These are phyloP conservation scores for Mycena belliarum DNA, from an alignment of 768 basidiomycete species.

Conservation along the genomic window DNA sequence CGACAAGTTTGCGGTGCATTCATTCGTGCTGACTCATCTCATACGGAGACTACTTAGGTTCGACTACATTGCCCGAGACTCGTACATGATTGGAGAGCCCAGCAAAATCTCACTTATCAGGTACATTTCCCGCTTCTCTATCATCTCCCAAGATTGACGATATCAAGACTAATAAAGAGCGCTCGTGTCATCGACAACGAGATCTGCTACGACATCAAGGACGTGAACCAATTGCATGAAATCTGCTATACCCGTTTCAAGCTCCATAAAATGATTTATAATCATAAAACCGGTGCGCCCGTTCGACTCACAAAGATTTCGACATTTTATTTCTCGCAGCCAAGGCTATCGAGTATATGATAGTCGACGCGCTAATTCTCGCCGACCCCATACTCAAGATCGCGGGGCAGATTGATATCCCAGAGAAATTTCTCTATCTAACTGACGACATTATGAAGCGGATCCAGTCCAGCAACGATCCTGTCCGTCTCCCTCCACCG, in stretches of 20 bases:
- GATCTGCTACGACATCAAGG: constrained; percentile 84
- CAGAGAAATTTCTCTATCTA: constrained; percentile 60
- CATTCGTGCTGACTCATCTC: background rate
- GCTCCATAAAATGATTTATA: constrained; percentile 82
- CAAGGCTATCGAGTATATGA: constrained; percentile 80
- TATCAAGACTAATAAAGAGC: constrained; percentile 66
- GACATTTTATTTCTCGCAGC: constrained; percentile 39
- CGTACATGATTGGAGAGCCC: constrained; percentile 67
- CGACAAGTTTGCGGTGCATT: constrained; percentile 60
- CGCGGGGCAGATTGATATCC: constrained; percentile 54
- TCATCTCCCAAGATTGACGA: background rate
- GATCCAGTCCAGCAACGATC: constrained; percentile 57
- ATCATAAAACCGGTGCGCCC: constrained; percentile 69
- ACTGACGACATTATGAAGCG: constrained; percentile 66
- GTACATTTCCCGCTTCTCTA: constrained; percentile 32
- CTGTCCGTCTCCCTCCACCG: constrained; percentile 38
- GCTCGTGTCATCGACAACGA: constrained; percentile 72
- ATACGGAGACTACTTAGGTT: constrained; percentile 48
- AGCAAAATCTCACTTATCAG: constrained; percentile 49
- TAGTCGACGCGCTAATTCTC: constrained; percentile 69
- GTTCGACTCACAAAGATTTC: background rate
- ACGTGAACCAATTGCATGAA: constrained; percentile 73
- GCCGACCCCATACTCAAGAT: constrained; percentile 70
- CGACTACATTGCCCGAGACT: constrained; percentile 81
- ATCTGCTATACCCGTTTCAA: constrained; percentile 75